A percentile compares a stretch with the other conserved stretches of the same genome.
These are phyloP conservation scores for Prosopis cineraria DNA, from an alignment of 306 rosid genomes.

Conservation along the genomic window DNA sequence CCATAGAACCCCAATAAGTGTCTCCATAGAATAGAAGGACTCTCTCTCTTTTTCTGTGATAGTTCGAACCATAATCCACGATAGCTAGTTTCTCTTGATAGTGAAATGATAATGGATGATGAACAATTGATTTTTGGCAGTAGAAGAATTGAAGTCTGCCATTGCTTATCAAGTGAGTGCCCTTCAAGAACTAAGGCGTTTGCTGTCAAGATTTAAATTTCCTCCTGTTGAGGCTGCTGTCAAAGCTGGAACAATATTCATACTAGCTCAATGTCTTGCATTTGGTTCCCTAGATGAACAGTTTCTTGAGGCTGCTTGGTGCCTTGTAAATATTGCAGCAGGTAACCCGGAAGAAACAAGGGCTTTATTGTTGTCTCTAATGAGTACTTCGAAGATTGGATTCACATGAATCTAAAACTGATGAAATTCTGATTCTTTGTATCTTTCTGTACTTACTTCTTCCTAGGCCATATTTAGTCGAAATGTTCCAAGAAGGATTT, in stretches of 20 bases:
- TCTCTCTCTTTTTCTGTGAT: too few relatives aligned
- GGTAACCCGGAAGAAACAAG: constrained; percentile 90
- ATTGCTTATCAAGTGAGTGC: constrained; percentile 67
- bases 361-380: constrained; percentile 36
- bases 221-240: constrained; percentile 89
- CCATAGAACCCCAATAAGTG: too few relatives aligned
- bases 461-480: background rate
- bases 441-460: background rate
- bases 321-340: constrained; percentile 95
- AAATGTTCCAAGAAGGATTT: constrained; percentile 10
- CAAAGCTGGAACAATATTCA: constrained; percentile 81
- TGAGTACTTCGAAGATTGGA: constrained; percentile 14
- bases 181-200: constrained; percentile 79
- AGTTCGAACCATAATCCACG: too few relatives aligned
- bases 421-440: background rate
- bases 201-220: constrained; percentile 79
- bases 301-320: constrained; percentile 99
- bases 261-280: constrained; percentile 89
- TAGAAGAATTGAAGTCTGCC: constrained; percentile 70
- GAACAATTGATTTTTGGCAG: constrained; percentile 74
- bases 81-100: constrained; percentile 39
- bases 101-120: constrained; percentile 74
- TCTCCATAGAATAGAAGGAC: too few relatives aligned
- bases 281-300: constrained; percentile 96
- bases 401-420: background rate